Base-by-base conservation (phyloP, 495 filamentous ascomycete genomes). In the Thozetella sp. region DNA sequence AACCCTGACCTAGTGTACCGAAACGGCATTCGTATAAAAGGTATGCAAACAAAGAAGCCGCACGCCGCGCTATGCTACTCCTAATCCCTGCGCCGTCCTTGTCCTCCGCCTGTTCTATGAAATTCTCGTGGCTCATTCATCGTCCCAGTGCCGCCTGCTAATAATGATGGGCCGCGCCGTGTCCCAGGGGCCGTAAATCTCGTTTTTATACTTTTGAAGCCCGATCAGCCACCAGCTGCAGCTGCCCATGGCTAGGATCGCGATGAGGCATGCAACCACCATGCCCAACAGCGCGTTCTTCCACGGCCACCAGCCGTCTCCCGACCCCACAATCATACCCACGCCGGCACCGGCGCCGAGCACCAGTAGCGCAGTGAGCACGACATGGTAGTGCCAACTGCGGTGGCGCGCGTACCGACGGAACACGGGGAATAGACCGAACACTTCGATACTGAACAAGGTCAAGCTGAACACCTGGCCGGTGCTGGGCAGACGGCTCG, bases 181-280 rank as follows among this genome's bases (percentile, higher is more conserved):
- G 80, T 99, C 95, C 95, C 95, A 99, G 2, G 95, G 95, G 26
- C 95, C 95, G 67, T 92, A 91, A 57, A 99, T 97, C 71, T 97
- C 95, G 75, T 98, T 98, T 83, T 99, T 99, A 74, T 97, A 99
- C 78, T 94, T 93, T 75, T 99, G 95, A 72, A 99, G 74, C 51
- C 91, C 90, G 68, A 99, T 98, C 58, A 99, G 76, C 96, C 96
- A 98, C 94, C 93, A 97, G 65, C 90, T 94, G 69, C 93, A 97
- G 45, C 91, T 89, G 2, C 94, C 95, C 91, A 97, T 96, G 1
- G 85, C 88, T 26, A 96, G 63, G 1, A 74, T 67, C 2, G 85
- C 83, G 2, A 88, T 90, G 30, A 89, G 66, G 51, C 90, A 72
- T 22, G 84, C 83, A 3, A 93, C 91, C 3, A 97, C 69, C 40